Evolutionary conservation across 768 basidiomycete genomes (phyloP), one percentile per base, ranked within the genome.

Genomic region (Tubosaeta sp.): DNA sequence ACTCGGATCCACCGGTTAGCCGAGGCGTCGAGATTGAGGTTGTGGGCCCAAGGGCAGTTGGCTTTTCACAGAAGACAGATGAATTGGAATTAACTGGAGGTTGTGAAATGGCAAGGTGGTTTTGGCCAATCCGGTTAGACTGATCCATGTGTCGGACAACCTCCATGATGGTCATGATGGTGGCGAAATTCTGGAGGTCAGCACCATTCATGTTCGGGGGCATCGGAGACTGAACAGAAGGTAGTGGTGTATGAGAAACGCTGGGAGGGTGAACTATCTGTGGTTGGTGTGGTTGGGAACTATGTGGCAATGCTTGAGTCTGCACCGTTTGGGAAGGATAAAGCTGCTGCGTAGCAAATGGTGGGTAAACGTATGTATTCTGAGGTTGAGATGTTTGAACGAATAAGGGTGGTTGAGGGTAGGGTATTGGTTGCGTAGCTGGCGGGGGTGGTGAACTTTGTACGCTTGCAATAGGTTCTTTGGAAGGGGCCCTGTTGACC

Each of bases 91-190:
- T 52, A 29, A n/a, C n/a, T 11, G 52, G 39, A 7, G 48, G 35
- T 47, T 68, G 65, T 39, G 59, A 56, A 37, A 29, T 11, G 12
- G 61, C 48, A 1, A 51, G 22, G 48, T 59, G 58, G 51, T 48
- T 64, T 38, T 57, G 63, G 51, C 55, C 37, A 33, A 57, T 34
- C 55, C 58, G 53, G 13, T 48, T 56, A 38, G 60, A 50, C 6
- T 62, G 65, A 48, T 64, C 62, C 56, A 60, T 65, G 41, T 61
- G 66, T 50, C 66, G 62, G 41, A 67, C 51, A n/a, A 68, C 62
- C 34, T 67, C 65, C 62, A 66, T 59, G 38, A 67, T 64, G 10
- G 65, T 68, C 66, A 64, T 64, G 9, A 66, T 42, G 11, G 64
- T 53, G n/a, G 65, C 60, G 48, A 65, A 48, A 51, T 62, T 60